phyloP scores from a whole-genome alignment of 225 moss, liverwort and hornwort genomes.

The Climacium dendroides region DNA sequence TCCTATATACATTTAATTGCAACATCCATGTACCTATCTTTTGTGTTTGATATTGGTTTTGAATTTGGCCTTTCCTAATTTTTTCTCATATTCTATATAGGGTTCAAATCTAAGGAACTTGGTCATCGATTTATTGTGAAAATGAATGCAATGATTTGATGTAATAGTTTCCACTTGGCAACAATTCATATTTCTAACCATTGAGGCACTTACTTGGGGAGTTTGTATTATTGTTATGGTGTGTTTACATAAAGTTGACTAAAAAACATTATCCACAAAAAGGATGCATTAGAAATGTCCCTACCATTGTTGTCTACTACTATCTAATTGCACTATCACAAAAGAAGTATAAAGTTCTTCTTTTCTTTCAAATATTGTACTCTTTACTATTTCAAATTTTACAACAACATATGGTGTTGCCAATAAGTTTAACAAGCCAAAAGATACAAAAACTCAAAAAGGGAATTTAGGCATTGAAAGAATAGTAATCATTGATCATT shows the following conservation, averaged over 20 bases:
- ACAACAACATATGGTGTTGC: neutral
- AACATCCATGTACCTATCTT: neutral
- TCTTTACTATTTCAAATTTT: neutral
- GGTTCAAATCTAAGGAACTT: neutral
- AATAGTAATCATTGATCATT: neutral
- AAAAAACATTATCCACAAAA: neutral
- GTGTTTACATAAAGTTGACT: neutral
- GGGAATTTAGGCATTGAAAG: too few relatives aligned
- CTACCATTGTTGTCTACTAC: neutral
- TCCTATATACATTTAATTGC: neutral
- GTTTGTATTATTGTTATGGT: neutral
- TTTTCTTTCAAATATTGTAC: neutral
- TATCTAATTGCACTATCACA: neutral
- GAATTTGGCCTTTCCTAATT: neutral
- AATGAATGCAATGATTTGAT: neutral
- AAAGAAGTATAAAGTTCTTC: neutral
- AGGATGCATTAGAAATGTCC: neutral
- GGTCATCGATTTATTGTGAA: neutral
- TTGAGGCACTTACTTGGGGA: neutral
- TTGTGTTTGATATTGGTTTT: rapidly evolving
- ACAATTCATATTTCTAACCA: neutral
- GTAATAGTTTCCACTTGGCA: neutral
- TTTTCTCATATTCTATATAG: neutral
- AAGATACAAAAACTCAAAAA: neutral
- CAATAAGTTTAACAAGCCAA: neutral